Evolutionary conservation across 345 rosid genomes (phyloP), one percentile per base, ranked within the genome.

Genomic region (Pugionium dolabratum): DNA sequence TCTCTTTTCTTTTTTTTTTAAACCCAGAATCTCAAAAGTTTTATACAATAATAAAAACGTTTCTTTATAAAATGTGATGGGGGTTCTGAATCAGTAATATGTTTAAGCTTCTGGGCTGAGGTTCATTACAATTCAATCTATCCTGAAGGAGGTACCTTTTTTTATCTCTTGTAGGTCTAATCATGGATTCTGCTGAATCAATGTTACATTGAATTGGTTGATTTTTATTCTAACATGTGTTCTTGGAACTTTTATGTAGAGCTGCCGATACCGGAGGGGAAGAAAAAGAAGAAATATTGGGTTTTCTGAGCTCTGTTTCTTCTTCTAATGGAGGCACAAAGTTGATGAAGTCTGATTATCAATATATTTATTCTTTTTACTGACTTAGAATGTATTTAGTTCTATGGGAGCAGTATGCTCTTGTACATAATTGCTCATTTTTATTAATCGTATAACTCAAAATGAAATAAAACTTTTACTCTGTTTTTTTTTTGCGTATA

Each of bases 71-170:
- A 0, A 18, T 18, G 18, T 18, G 18, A 18, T 18, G 18, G 18
- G 49, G 34, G 27, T 68, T 58, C 9, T 69, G 62, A 53, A 46
- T 56, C 89, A 88, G 99, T 88, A 62, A 83, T 94, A 64, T 90
- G 75, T 82, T 75, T 85, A 79, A 94, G 96, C 78, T 94, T 94
- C 69, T 94, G 97, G 99, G 97, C 95, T 2, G 97, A 88, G 74
- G 99, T 94, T 75, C 97, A 94, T 76, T 90, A 94, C 82, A 94
- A 94, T 68, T 90, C 99, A 5, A 85, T 94, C 4, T 88, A 90
- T 76, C 92, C 96, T 2, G 87, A 77, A 80, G 97, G 82, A 88
- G 99, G 99, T 86, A 77, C 29, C 55, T 18, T 18, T 18, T 18
- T 18, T 18, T 18, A 18, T 11, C 5, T 57, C 28, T 25, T 51